These are phyloP conservation scores for Nannochloropsis gaditana DNA, from an alignment of 108 stramenopile genomes.

Conservation along the genomic window DNA sequence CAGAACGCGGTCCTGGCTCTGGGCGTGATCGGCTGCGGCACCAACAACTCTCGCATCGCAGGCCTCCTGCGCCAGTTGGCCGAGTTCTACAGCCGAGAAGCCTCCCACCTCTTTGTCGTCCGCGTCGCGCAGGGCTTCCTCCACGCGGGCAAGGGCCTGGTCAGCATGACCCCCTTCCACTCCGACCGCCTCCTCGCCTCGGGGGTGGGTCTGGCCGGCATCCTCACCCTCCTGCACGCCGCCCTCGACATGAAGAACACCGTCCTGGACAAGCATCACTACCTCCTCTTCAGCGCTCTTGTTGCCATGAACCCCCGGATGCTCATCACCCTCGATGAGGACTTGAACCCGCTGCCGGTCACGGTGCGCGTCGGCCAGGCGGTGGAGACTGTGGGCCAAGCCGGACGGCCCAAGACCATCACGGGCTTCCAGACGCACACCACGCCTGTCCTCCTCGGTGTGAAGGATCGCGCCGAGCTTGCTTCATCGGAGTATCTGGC, in stretches of 20 bases:
- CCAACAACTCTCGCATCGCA: conserved; percentile 96
- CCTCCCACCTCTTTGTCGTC: conserved; percentile 88
- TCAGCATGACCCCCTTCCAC: conserved; percentile 90
- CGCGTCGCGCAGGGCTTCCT: conserved; percentile 96
- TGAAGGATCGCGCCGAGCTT: conserved; percentile 91
- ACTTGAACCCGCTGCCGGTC: conserved; percentile 71
- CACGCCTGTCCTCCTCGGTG: conserved; percentile 87
- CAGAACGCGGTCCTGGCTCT: conserved; percentile 89
- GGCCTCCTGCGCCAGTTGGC: conserved; percentile 89
- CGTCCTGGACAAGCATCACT: conserved; percentile 86
- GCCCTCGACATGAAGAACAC: conserved; percentile 88
- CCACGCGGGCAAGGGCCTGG: conserved; percentile 96
- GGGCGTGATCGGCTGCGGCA: conserved; percentile 93
- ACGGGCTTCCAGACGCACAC: conserved; percentile 99
- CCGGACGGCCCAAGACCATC: conserved; percentile 98
- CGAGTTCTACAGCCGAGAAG: conserved; percentile 94
- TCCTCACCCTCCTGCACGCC: conserved; percentile 80
- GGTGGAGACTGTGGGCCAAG: conserved; percentile 99
- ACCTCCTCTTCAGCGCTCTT: conserved; percentile 86
- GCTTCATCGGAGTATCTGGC: conserved; percentile 87
- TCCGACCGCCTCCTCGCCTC: conserved; percentile 87
- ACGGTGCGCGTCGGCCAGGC: conserved; percentile 97
- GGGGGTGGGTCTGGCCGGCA: conserved; percentile 77
- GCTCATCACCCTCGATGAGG: conserved; percentile 91
- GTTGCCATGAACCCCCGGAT: conserved; percentile 96